Evolutionary conservation across 2,329 filamentous ascomycete genomes (phyloP), one percentile per base, ranked within the genome.

Genomic region (Cladophialophora yegresii): DNA sequence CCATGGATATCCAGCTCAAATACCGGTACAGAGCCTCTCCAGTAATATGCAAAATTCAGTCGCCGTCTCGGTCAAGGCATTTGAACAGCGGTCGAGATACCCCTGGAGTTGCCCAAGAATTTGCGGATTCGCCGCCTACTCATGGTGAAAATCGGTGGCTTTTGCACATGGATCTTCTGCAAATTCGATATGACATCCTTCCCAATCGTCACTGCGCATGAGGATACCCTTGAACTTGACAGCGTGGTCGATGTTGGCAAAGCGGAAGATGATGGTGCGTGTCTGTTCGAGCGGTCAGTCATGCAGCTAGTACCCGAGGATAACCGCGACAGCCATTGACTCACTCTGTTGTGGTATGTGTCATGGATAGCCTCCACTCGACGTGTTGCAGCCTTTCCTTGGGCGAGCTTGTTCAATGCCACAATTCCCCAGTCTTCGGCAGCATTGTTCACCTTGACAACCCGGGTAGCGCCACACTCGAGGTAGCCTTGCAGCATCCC

Each of bases 201-300:
- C 79, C 78, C 79, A 83, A 2, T 80, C 76, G n/a, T 71, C 66
- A 45, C 79, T 73, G 20, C 75, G 73, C 50, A 73, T 62, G 12
- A 83, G 71, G 26, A 72, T 63, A 1, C 73, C 72, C 61, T 76
- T 78, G 74, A 84, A 83, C 22, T 73, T 73, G 16, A 81, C 75
- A 0, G 81, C 81, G 59, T 82, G 73, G 26, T 75, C 73, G 62
- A 83, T 79, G 65, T 75, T 79, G 50, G 74, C 76, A 71, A 84
- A 83, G 8, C 80, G 79, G 69, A 83, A 82, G 32, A 77, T 73
- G n/a, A 82, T 76, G 33, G 74, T 77, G 47, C 77, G 75, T 33
- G 75, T 73, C 80, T 82, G 61, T 20, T 26, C 22, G 13, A 60
- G 7, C 1, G 23, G 51, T 58, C 55, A 54, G 49, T 56, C 36